These are phyloP conservation scores for Metschnikowia gelsemii DNA, from an alignment of 805 yeast genomes.

Conservation along the genomic window DNA sequence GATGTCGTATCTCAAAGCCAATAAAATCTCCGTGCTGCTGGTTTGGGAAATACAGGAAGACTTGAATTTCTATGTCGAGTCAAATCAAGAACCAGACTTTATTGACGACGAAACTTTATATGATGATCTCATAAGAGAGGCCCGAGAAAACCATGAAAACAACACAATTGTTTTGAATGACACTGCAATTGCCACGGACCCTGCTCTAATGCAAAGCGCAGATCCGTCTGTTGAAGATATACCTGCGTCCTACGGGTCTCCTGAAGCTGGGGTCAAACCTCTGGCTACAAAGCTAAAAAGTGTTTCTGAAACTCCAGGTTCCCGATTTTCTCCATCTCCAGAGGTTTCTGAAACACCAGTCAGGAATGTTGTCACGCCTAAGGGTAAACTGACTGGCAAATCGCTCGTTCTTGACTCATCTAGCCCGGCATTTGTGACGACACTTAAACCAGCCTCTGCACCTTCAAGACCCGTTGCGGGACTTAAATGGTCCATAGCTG, in stretches of 20 bases:
- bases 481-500: slow-evolving; percentile 57
- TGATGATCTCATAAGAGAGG: slow-evolving; percentile 39
- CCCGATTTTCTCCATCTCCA: slow-evolving; percentile 3
- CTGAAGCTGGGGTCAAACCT: slow-evolving; percentile 1
- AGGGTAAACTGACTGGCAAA: slow-evolving; percentile 16
- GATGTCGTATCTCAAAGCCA: slow-evolving; percentile 29
- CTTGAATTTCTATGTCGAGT: slow-evolving; percentile 36
- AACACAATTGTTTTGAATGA: slow-evolving; percentile 13
- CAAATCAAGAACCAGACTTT: slow-evolving; percentile 40
- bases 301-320: slow-evolving; percentile 6
- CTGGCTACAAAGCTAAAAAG: slow-evolving; percentile 3
- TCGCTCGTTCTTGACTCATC: slow-evolving; percentile 26
- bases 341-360: slow-evolving; percentile 4
- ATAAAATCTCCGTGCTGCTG: slow-evolving; percentile 18
- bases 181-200: slow-evolving; percentile 1
- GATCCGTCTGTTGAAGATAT: slow-evolving; percentile 5
- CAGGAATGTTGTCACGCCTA: slow-evolving; percentile 14
- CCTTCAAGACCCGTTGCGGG: slow-evolving; percentile 55
- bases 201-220: slow-evolving; percentile 5
- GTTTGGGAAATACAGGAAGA: slow-evolving; percentile 40
- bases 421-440: slow-evolving; percentile 42
- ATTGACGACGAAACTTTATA: slow-evolving; percentile 40
- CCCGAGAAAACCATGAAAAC: slow-evolving; percentile 20
- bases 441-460: slow-evolving; percentile 53
- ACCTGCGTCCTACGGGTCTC: background rate